Evolutionary conservation across 2,329 filamentous ascomycete genomes (phyloP).

Genomic region (Aspergillus transmontanensis): DNA sequence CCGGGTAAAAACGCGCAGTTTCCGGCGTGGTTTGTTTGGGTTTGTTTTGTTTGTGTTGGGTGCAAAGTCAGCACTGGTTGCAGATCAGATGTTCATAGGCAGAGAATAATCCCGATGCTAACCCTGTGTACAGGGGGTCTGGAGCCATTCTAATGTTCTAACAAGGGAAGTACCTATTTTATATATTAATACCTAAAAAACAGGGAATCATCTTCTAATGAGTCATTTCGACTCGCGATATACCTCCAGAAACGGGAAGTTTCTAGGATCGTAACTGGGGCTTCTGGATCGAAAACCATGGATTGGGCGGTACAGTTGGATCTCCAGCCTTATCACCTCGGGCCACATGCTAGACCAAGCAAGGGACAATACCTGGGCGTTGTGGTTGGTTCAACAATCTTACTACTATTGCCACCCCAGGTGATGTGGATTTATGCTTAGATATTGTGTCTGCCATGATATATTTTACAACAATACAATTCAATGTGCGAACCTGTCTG

Average conservation of each 20-base stretch:
- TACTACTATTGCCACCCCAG: neutral
- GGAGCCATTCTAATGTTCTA: no score
- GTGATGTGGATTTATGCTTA: no score
- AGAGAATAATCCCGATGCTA: neutral
- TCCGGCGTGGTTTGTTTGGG: neutral
- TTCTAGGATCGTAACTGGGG: neutral
- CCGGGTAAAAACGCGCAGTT: no score
- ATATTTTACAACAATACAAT: neutral
- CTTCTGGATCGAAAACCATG: no score
- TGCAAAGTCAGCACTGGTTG: neutral
- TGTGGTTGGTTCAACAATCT: neutral
- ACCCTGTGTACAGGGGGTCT: no score
- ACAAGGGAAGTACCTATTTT: no score
- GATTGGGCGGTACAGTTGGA: neutral
- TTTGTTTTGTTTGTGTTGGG: neutral
- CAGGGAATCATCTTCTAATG: no score
- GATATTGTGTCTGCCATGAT: no score
- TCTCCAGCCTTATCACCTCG: neutral
- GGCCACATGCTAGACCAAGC: neutral
- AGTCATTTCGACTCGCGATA: neutral
- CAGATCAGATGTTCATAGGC: no score
- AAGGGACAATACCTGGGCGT: neutral
- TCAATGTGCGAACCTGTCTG: neutral
- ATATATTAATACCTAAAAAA: no score
- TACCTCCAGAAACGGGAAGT: neutral